phyloP scores from a whole-genome alignment of 2,329 filamentous ascomycete species.

The Xylariaceae sp. region DNA sequence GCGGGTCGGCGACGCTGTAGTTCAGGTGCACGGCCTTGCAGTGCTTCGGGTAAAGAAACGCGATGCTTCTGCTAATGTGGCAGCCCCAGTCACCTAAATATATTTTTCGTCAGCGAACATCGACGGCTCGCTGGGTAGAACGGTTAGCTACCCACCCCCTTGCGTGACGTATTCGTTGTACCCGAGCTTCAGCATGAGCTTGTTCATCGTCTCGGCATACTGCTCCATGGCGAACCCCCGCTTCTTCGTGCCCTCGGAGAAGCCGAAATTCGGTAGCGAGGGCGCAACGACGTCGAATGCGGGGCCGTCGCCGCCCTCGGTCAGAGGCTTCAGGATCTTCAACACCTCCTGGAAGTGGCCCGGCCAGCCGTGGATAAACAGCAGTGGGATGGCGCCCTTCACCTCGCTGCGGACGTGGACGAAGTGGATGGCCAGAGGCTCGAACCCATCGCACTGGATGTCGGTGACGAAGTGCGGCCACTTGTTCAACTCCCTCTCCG shows the following conservation, averaged over 20 bases:
- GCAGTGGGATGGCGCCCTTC: conserved; percentile 35
- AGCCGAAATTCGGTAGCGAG: conserved; percentile 58
- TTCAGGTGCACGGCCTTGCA: conserved; percentile 66
- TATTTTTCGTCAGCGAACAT: neutral
- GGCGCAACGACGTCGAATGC: conserved; percentile 62
- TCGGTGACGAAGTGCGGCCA: conserved; percentile 41
- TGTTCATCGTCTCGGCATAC: conserved; percentile 67
- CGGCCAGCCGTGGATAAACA: conserved; percentile 52
- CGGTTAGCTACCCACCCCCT: conserved; percentile 22
- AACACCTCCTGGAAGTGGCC: conserved; percentile 69
- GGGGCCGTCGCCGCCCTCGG: conserved; percentile 38
- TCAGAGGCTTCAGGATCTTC: conserved; percentile 60
- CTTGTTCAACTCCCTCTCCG: conserved; percentile 40
- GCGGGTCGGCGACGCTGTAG: conserved; percentile 49
- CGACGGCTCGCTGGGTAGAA: neutral
- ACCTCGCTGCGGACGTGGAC: conserved; percentile 39
- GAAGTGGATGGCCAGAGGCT: conserved; percentile 43
- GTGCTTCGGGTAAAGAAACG: conserved; percentile 58
- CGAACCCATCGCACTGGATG: conserved; percentile 43
- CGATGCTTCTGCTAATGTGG: conserved; percentile 65
- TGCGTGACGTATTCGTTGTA: conserved; percentile 59
- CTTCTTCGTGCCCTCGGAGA: conserved; percentile 47
- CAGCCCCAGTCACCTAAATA: conserved; percentile 68
- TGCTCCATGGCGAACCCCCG: conserved; percentile 60
- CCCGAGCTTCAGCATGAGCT: conserved; percentile 69